These are phyloP conservation scores for Chaetomium tenue DNA, from an alignment of 495 filamentous ascomycete genomes.

Conservation along the genomic window DNA sequence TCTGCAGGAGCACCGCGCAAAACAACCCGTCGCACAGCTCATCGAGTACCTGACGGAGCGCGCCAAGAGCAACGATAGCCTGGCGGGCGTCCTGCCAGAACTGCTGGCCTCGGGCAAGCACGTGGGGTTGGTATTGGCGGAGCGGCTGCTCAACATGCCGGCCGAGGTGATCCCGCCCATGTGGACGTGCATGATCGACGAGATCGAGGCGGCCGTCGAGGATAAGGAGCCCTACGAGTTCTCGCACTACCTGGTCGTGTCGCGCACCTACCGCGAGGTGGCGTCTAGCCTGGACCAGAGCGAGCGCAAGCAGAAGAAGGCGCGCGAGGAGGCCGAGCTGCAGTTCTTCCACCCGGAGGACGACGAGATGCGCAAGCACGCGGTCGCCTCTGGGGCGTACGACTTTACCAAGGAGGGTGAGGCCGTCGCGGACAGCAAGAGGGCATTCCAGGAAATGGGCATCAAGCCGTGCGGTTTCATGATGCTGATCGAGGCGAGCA, in stretches of 20 bases:
- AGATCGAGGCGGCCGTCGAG: slow-evolving; percentile 84
- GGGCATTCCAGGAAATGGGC: slow-evolving; percentile 91
- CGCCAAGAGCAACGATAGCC: slow-evolving; percentile 37
- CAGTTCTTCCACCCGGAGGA: slow-evolving; percentile 99
- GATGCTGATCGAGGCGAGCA: slow-evolving; percentile 70
- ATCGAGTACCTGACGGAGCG: slow-evolving; percentile 68
- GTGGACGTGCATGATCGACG: slow-evolving; percentile 93
- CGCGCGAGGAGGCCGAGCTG: slow-evolving; percentile 54
- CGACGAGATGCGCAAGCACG: slow-evolving; percentile 77
- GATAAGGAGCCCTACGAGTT: slow-evolving; percentile 93
- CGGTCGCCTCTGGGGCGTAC: slow-evolving; percentile 61
- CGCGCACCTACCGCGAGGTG: slow-evolving; percentile 86
- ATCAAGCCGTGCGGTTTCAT: slow-evolving; percentile 78
- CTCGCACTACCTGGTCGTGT: slow-evolving; percentile 86
- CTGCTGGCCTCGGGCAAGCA: slow-evolving; percentile 42
- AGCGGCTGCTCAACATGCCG: slow-evolving; percentile 94
- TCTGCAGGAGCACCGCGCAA: slow-evolving; percentile 73
- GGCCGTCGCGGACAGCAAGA: slow-evolving; percentile 79
- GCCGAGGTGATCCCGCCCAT: slow-evolving; percentile 88
- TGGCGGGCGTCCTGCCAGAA: slow-evolving; percentile 24
- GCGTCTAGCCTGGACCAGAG: slow-evolving; percentile 70
- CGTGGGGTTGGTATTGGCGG: slow-evolving; percentile 83
- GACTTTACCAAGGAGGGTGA: slow-evolving; percentile 79
- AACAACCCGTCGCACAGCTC: slow-evolving; percentile 65
- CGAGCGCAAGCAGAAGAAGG: slow-evolving; percentile 75